A percentile compares a stretch with the other conserved stretches of the same genome.
Conservation (phyloP, 192 early-diverging fungal species). For the Coemansia sp. region DNA sequence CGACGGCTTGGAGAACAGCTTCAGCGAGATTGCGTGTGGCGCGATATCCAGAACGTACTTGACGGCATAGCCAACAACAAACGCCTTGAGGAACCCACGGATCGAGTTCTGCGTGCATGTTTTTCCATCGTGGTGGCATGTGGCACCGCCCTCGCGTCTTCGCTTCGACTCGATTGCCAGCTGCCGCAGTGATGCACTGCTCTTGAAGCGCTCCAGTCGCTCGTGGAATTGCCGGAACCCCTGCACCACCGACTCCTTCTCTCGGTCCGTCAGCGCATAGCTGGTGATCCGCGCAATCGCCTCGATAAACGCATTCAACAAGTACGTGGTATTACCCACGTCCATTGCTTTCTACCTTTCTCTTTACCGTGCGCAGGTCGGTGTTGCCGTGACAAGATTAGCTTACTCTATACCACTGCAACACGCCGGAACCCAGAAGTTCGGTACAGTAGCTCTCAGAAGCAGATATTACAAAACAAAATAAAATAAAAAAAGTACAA, state of each 20-base stretch:
- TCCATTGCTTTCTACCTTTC: slow-evolving; percentile 9
- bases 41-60: slow-evolving; percentile 61
- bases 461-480: not conserved
- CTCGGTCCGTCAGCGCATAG: slow-evolving; percentile 64
- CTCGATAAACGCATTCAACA: slow-evolving; percentile 64
- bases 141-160: not conserved
- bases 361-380: not conserved
- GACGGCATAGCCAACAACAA: slow-evolving; percentile 59
- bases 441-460: not conserved
- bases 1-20: slow-evolving; percentile 43
- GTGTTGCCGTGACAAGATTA: not conserved
- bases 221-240: slow-evolving; percentile 65
- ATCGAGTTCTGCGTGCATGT: slow-evolving; percentile 65
- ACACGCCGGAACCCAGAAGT: too few species aligned
- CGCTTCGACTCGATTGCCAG: slow-evolving; percentile 46
- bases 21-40: slow-evolving; percentile 58
- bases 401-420: too few species aligned
- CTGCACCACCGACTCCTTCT: slow-evolving; percentile 62
- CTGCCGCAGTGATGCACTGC: slow-evolving; percentile 39
- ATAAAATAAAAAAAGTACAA: not conserved
- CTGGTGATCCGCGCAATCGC: slow-evolving; percentile 61
- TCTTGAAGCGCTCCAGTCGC: slow-evolving; percentile 66
- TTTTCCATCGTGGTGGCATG: slow-evolving; percentile 65
- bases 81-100: slow-evolving; percentile 66
- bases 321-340: slow-evolving; percentile 16